Evolutionary conservation across 2,329 filamentous ascomycete genomes (phyloP), one percentile per base, ranked within the genome.

Genomic region (Ophiosphaerella herpotricha): DNA sequence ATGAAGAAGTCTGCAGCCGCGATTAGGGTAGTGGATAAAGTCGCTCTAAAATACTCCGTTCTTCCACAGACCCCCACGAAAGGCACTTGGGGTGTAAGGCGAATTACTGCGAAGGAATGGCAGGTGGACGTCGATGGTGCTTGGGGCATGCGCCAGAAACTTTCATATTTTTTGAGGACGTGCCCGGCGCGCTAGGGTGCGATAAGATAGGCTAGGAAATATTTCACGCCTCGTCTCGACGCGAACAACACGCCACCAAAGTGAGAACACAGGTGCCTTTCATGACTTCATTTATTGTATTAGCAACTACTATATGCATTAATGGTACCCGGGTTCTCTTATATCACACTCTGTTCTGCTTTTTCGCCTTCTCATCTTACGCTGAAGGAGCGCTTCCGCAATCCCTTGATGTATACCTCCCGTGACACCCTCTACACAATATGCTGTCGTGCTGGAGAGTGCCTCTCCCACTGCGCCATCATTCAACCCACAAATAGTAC

Each of bases 331-430:
- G n/a, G 24, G 26, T 2, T 36, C n/a, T 9, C n/a, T 18, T 4
- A 36, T 36, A 1, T 2, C 6, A 29, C 26, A 11, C 34, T 12
- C 34, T 8, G 13, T 18, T 36, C 9, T 36, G 3, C 34, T 12
- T 21, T 24, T 11, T 24, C 7, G 32, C 12, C 18, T 36, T 35
- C 78, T 77, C 40, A 82, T 52, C 36, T 79, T 21, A 21, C 18
- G 26, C 26, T 29, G 26, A 72, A 16, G 66, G 68, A 84, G 74
- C 0, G 82, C 82, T 52, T 84, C 79, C 1, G 77, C 78, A 32
- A 78, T 75, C 5, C 88, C 86, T 58, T 90, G 85, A 60, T 85
- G 84, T 36, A 90, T 75, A 0, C 88, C 88, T 12, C 84, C 85
- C 2, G 84, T 80, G 43, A 90, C 74, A 16, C 85, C 82, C 54